Percentiles rank a stretch among this genome's conserved stretches.
These are phyloP conservation scores for Phyllosticta citriasiana DNA, from an alignment of 2,329 filamentous ascomycete species.

Conservation along the genomic window DNA sequence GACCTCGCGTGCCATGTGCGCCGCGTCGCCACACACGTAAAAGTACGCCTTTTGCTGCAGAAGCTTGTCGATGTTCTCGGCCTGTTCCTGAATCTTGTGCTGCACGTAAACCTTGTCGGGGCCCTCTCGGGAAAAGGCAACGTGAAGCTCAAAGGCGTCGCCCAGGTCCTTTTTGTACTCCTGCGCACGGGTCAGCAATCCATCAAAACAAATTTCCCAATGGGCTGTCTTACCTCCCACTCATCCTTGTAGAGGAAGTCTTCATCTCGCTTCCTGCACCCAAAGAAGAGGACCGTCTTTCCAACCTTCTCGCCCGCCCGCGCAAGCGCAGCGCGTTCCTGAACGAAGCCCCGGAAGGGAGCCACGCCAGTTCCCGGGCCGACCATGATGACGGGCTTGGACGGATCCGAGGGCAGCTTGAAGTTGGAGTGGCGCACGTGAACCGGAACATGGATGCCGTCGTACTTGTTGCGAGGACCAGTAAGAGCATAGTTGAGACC, in stretches of 20 bases:
- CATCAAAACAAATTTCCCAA: conserved; percentile 11
- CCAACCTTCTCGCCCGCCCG: conserved; percentile 74
- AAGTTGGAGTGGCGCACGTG: conserved; percentile 98
- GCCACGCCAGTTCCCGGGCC: conserved; percentile 94
- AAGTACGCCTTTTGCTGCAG: conserved; percentile 83
- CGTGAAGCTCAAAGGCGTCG: conserved; percentile 82
- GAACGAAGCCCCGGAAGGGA: conserved; percentile 89
- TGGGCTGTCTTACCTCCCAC: conserved; percentile 65
- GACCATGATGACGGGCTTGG: conserved; percentile 90
- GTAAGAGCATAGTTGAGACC: conserved; percentile 77
- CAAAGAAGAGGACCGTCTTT: conserved; percentile 85
- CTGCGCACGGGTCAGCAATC: conserved; percentile 40
- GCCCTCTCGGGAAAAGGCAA: conserved; percentile 86
- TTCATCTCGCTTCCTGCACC: conserved; percentile 77
- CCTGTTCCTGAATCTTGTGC: conserved; percentile 75
- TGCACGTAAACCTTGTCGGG: conserved; percentile 93
- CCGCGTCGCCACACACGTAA: conserved; percentile 95
- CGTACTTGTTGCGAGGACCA: conserved; percentile 93
- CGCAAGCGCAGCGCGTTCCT: conserved; percentile 80
- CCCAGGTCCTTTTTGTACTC: conserved; percentile 74
- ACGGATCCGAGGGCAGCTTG: conserved; percentile 91
- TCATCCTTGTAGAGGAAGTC: conserved; percentile 90
- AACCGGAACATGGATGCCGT: conserved; percentile 87
- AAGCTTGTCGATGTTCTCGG: conserved; percentile 77
- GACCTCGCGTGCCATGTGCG: conserved; percentile 93